Evolutionary conservation across 176 grass and related monocot genomes (phyloP).

Genomic region (Ananas comosus): DNA sequence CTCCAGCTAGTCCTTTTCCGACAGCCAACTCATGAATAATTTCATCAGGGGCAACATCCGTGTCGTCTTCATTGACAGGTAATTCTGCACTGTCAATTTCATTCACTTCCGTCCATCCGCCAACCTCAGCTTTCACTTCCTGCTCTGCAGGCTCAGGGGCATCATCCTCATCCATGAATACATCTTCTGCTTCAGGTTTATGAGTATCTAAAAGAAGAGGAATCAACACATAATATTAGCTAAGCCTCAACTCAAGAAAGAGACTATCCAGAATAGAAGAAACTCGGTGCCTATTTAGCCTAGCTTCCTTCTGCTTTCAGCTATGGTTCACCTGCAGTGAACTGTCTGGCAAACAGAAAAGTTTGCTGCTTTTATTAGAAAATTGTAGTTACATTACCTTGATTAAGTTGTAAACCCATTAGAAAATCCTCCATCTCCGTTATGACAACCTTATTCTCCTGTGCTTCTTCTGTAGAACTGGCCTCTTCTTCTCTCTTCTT

Average conservation of each 20-base stretch:
- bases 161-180: constrained; percentile 84
- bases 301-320: too few species aligned
- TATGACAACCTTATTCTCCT: constrained; percentile 67
- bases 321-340: too few species aligned
- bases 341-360: too few species aligned
- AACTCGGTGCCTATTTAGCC: background rate
- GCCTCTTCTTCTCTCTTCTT: constrained; percentile 45
- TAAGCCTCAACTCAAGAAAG: background rate
- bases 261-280: background rate
- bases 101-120: constrained; percentile 29
- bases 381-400: constrained; percentile 43
- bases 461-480: constrained; percentile 22
- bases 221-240: constrained; percentile 5
- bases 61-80: constrained; percentile 33
- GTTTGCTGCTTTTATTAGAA: background rate
- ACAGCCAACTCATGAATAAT: constrained; percentile 76
- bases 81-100: constrained; percentile 25
- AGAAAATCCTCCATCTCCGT: constrained; percentile 94
- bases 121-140: constrained; percentile 31
- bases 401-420: constrained; percentile 69
- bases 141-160: constrained; percentile 28
- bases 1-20: constrained; percentile 68
- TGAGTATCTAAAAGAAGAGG: constrained; percentile 42
- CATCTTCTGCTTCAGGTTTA: constrained; percentile 60
- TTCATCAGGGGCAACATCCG: constrained; percentile 41